These are phyloP conservation scores for Fusarium buharicum DNA, from an alignment of 2,329 filamentous ascomycete genomes.

Conservation along the genomic window DNA sequence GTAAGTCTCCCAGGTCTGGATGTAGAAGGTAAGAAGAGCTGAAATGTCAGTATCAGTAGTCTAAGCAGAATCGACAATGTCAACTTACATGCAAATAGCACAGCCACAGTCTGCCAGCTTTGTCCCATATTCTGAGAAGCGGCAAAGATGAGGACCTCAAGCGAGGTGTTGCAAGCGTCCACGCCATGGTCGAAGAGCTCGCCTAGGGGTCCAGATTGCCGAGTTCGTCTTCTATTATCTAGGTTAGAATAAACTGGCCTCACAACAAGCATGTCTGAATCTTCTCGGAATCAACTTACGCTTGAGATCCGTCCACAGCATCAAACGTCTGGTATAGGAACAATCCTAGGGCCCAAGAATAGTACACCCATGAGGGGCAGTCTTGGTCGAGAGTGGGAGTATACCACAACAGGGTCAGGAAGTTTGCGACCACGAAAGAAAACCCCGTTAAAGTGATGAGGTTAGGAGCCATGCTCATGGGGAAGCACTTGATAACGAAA, in stretches of 20 bases:
- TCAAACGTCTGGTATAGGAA: conserved; percentile 99
- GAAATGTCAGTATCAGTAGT: conserved; percentile 18
- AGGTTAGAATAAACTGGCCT: conserved; percentile 14
- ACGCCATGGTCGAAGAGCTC: conserved; percentile 98
- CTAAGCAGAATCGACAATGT: background rate
- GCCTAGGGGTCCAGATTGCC: conserved; percentile 90
- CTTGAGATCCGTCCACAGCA: conserved; percentile 93
- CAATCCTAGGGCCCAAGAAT: conserved; percentile 86
- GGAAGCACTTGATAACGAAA: conserved; percentile 93
- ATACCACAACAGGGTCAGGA: conserved; percentile 94
- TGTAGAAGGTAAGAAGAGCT: conserved; percentile 95
- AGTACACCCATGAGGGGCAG: conserved; percentile 95
- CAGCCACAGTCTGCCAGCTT: conserved; percentile 86
- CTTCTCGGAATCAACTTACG: conserved; percentile 65
- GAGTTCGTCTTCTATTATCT: conserved; percentile 76
- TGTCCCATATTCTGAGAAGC: conserved; percentile 93
- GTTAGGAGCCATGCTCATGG: conserved; percentile 92
- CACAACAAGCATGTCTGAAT: background rate
- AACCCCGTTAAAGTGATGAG: conserved; percentile 92
- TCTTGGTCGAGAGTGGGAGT: conserved; percentile 93
- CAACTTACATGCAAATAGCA: conserved; percentile 80
- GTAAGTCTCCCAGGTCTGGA: conserved; percentile 99
- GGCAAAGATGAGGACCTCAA: conserved; percentile 92
- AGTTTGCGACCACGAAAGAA: conserved; percentile 86
- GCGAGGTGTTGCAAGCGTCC: conserved; percentile 94